Evolutionary conservation across 129 eudicot species (phyloP).

Genomic region (Escallonia rubra): DNA sequence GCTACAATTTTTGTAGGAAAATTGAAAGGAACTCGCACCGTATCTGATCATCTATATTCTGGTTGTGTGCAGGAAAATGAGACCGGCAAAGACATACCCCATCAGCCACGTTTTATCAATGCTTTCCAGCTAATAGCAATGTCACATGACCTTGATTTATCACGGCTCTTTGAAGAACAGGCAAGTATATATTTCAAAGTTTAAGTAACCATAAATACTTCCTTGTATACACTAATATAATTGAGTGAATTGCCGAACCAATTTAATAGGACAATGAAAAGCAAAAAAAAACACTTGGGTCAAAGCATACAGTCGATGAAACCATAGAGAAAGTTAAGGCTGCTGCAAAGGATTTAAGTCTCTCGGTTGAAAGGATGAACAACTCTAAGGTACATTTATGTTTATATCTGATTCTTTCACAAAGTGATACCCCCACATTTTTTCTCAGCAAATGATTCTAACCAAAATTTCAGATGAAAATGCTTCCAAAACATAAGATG

Average conservation of each 20-base stretch:
- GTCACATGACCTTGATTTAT: conserved; percentile 26
- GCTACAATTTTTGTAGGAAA: too few species aligned
- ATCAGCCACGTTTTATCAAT: conserved; percentile 17
- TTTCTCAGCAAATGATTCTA: not conserved
- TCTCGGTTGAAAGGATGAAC: conserved; percentile 24
- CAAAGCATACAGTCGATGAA: conserved; percentile 18
- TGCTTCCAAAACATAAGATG: conserved; percentile 14
- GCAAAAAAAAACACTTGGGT: conserved; percentile 24
- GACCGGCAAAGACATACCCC: not conserved
- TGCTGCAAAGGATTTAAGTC: conserved; percentile 27
- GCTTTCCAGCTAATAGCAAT: conserved; percentile 32
- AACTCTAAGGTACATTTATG: conserved; percentile 18
- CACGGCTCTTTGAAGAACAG: conserved; percentile 24
- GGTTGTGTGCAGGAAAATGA: conserved; percentile 16
- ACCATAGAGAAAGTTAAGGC: conserved; percentile 27
- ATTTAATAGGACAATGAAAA: conserved; percentile 15
- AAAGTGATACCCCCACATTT: not conserved
- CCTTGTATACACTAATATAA: not conserved
- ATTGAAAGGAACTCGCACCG: too few species aligned
- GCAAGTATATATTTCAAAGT: conserved; percentile 9
- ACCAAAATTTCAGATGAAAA: conserved; percentile 15
- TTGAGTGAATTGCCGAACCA: not conserved
- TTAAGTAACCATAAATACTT: not conserved
- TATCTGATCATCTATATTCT: too few species aligned
- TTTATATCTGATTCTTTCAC: not conserved